A percentile compares a stretch with the other conserved stretches of the same genome.
phyloP scores from a whole-genome alignment of 305 asterid genomes.

The Fraxinus albicans region DNA sequence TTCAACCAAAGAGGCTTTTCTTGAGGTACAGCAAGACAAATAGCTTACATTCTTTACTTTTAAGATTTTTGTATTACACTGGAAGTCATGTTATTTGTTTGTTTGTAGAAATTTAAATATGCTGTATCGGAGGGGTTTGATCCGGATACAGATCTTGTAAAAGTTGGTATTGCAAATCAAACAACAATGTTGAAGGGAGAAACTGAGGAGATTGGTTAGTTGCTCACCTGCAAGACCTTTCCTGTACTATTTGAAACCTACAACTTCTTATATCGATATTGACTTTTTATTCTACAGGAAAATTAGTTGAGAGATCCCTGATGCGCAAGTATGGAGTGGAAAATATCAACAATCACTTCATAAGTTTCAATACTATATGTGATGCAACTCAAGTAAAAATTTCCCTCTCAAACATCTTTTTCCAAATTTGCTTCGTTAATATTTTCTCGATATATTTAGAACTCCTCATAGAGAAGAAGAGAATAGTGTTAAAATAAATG shows the following conservation, averaged over 20 bases:
- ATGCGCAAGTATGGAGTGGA: constrained; percentile 90
- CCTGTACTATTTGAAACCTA: not conserved
- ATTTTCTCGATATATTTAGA: not conserved
- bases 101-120: constrained; percentile 75
- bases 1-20: not conserved
- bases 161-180: constrained; percentile 95
- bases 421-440: not conserved
- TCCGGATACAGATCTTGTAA: constrained; percentile 85
- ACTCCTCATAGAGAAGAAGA: not conserved
- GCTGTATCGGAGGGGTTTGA: constrained; percentile 89
- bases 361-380: constrained; percentile 96
- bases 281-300: constrained; percentile 36
- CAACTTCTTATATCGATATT: not conserved
- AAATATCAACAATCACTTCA: constrained; percentile 77
- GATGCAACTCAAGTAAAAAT: constrained; percentile 75
- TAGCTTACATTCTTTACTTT: not conserved
- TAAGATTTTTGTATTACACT: not conserved
- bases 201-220: constrained; percentile 95
- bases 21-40: not conserved
- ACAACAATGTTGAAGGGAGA: constrained; percentile 99
- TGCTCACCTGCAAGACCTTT: constrained; percentile 9
- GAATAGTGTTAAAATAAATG: not conserved
- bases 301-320: constrained; percentile 73
- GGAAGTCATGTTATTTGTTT: constrained; percentile 11
- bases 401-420: not conserved